These are phyloP conservation scores for Ettlia oleoabundans DNA, from an alignment of 139 green algal species.

Conservation along the genomic window DNA sequence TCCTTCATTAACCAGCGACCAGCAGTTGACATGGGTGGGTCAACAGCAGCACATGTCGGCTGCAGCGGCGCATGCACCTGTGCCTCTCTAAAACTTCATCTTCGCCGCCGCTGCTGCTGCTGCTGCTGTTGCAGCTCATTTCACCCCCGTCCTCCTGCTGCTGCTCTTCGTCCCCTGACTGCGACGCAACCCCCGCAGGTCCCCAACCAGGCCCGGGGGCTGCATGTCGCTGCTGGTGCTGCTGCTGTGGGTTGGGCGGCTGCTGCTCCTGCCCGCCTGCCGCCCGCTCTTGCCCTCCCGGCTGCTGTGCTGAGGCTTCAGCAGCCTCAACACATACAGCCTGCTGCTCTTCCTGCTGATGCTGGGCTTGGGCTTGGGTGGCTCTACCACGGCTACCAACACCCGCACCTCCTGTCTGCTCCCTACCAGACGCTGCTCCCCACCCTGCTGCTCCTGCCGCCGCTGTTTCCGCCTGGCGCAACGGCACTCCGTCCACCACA, in stretches of 20 bases:
- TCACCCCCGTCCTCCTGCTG: background rate
- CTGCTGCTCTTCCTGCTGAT: background rate
- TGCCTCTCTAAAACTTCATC: too few relatives aligned
- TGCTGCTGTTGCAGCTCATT: too few relatives aligned
- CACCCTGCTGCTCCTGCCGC: background rate
- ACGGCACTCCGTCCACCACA: background rate
- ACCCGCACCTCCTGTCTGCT: too few relatives aligned
- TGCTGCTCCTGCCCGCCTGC: background rate
- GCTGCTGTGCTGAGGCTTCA: too few relatives aligned
- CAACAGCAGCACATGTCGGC: too few relatives aligned
- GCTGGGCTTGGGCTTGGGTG: background rate
- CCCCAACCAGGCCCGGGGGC: background rate
- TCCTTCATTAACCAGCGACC: too few relatives aligned
- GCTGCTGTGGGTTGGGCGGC: background rate
- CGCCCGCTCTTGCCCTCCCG: background rate
- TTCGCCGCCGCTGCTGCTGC: too few relatives aligned
- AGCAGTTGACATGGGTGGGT: too few relatives aligned
- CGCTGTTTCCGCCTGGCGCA: background rate
- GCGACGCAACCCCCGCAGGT: background rate
- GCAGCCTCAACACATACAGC: too few relatives aligned
- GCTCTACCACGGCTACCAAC: too few relatives aligned
- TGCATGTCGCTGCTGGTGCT: background rate
- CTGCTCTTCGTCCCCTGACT: background rate
- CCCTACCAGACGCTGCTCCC: too few relatives aligned
- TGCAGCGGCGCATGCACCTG: too few relatives aligned